These are phyloP conservation scores for Blastobotrys proliferans DNA, from an alignment of 1,139 yeast species.

Conservation along the genomic window DNA sequence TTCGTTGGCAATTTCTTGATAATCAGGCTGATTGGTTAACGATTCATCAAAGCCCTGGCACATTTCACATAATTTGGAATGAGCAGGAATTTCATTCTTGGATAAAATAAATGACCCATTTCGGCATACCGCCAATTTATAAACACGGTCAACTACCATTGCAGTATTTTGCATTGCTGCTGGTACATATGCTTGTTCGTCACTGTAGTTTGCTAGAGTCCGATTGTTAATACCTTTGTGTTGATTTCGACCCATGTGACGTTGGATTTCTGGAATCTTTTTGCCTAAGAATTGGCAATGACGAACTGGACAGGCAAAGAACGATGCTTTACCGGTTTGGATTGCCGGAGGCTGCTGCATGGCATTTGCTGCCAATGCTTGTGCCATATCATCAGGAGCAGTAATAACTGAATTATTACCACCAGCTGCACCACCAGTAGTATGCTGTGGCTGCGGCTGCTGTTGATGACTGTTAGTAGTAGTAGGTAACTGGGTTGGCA, in stretches of 20 bases:
- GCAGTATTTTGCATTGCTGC: conserved; percentile 14
- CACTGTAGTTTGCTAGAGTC: conserved; percentile 8
- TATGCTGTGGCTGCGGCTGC: conserved; percentile 2
- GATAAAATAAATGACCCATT: conserved; percentile 12
- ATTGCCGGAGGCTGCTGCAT: conserved; percentile 7
- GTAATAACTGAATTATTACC: too few relatives aligned
- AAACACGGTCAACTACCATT: conserved; percentile 12
- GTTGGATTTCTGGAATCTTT: conserved; percentile 13
- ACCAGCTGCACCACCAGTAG: neutral
- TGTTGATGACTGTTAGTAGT: conserved; percentile 1
- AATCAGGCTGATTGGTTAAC: conserved; percentile 8
- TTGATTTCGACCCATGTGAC: conserved; percentile 15
- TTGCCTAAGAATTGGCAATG: conserved; percentile 14
- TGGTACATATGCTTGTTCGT: conserved; percentile 9
- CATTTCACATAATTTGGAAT: conserved; percentile 13
- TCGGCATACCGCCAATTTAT: conserved; percentile 14
- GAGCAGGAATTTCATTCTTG: conserved; percentile 13
- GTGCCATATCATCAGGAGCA: neutral
- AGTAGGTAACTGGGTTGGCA: neutral
- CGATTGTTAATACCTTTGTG: conserved; percentile 14
- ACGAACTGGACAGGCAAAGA: conserved; percentile 12
- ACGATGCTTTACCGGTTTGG: conserved; percentile 6
- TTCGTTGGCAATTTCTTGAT: conserved; percentile 7
- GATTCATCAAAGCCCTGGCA: conserved; percentile 13
- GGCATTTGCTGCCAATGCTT: conserved; percentile 6